Evolutionary conservation across 2,329 filamentous ascomycete genomes (phyloP).

Genomic region (Neoascochyta sp.): DNA sequence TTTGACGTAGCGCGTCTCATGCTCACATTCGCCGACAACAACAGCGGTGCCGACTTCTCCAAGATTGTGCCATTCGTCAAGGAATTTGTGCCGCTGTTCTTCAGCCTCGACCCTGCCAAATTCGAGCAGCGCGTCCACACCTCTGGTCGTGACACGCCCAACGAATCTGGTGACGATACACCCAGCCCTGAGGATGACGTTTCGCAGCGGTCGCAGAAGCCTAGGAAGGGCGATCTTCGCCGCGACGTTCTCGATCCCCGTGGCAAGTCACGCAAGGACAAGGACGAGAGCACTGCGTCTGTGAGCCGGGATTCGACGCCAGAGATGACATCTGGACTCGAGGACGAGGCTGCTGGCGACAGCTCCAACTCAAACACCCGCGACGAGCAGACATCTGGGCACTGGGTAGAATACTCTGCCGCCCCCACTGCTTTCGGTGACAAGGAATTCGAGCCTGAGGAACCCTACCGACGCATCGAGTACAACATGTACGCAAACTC

Average conservation of each 20-base stretch:
- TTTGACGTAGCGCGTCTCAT: conserved; percentile 47
- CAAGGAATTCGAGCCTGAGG: conserved; percentile 67
- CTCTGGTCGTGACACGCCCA: conserved; percentile 38
- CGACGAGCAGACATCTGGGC: conserved; percentile 61
- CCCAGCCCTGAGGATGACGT: conserved; percentile 66
- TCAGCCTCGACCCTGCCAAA: conserved; percentile 48
- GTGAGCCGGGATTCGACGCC: conserved; percentile 87
- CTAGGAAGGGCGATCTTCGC: conserved; percentile 66
- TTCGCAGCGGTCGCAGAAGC: conserved; percentile 63
- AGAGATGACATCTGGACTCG: conserved; percentile 70
- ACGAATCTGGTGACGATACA: conserved; percentile 57
- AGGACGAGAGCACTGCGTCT: conserved; percentile 73
- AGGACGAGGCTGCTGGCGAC: conserved; percentile 69
- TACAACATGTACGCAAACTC: conserved; percentile 92
- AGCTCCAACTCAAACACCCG: conserved; percentile 53
- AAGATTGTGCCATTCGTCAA: conserved; percentile 47
- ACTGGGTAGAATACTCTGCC: conserved; percentile 60
- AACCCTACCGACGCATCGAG: conserved; percentile 72
- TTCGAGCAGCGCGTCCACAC: conserved; percentile 64
- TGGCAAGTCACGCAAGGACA: conserved; percentile 67
- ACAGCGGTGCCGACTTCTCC: conserved; percentile 42
- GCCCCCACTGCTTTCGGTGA: conserved; percentile 56
- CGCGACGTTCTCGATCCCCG: conserved; percentile 81
- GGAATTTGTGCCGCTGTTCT: conserved; percentile 51
- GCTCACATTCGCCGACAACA: conserved; percentile 43